Evolutionary conservation across 148 eudicot species (phyloP).

Genomic region (Rhododendron vialii): DNA sequence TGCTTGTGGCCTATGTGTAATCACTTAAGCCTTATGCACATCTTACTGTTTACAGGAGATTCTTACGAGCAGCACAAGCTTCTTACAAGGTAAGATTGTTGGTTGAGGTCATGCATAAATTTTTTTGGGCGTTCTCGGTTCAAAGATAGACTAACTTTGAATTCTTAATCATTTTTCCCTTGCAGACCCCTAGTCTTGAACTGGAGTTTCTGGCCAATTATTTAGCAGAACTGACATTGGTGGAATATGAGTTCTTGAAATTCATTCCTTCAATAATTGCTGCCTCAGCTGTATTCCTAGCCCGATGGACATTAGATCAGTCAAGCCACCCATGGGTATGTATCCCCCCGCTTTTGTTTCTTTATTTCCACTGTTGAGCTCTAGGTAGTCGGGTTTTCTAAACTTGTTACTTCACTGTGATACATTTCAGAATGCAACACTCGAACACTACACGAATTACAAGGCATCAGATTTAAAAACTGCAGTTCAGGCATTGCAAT

Average conservation of each 20-base stretch:
- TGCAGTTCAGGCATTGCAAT: constrained; percentile 48
- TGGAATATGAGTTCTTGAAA: constrained; percentile 66
- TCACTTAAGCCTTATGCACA: background rate
- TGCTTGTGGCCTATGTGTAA: background rate
- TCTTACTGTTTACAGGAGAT: constrained; percentile 46
- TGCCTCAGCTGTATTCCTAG: constrained; percentile 84
- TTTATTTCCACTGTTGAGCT: background rate
- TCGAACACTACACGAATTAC: constrained; percentile 65
- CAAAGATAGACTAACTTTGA: background rate
- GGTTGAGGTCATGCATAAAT: background rate
- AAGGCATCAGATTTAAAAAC: constrained; percentile 50
- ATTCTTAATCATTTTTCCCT: background rate
- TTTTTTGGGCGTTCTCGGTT: background rate
- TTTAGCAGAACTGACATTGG: constrained; percentile 70
- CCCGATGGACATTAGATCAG: constrained; percentile 74
- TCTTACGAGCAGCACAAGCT: constrained; percentile 65
- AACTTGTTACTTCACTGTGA: background rate
- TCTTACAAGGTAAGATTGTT: constrained; percentile 43
- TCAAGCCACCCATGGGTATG: constrained; percentile 82
- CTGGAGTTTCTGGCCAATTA: constrained; percentile 80
- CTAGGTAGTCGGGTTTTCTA: background rate
- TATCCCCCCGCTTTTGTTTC: background rate
- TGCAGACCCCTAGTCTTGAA: constrained; percentile 47
- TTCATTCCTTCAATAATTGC: constrained; percentile 73
- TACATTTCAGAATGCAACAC: constrained; percentile 47